Evolutionary conservation across 1,284 basidiomycete genomes (phyloP).

Genomic region (Malassezia pachydermatis): DNA sequence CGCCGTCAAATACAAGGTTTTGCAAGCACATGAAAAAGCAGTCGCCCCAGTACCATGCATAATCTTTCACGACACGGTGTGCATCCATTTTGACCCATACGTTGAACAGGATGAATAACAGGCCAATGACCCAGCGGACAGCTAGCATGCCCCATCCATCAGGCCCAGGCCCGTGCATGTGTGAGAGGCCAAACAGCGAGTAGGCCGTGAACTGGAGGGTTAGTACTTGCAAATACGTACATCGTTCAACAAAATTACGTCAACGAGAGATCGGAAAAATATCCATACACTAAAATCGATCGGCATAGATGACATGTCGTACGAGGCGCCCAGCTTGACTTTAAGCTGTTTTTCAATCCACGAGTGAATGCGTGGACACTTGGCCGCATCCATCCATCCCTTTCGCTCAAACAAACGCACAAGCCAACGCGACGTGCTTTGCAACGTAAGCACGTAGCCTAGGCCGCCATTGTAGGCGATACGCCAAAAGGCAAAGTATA

Average conservation of each 20-base stretch:
- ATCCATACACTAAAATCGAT: conserved; percentile 58
- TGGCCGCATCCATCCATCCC: conserved; percentile 75
- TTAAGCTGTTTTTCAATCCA: conserved; percentile 80
- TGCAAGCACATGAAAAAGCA: conserved; percentile 70
- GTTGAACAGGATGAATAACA: conserved; percentile 81
- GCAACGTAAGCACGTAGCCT: conserved; percentile 83
- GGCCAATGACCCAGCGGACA: conserved; percentile 75
- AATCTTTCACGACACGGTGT: conserved; percentile 81
- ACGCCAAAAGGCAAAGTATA: conserved; percentile 88
- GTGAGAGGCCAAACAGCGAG: conserved; percentile 72
- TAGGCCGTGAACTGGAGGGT: conserved; percentile 72
- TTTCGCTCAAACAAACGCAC: conserved; percentile 65
- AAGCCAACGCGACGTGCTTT: conserved; percentile 88
- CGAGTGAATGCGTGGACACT: conserved; percentile 57
- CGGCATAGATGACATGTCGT: conserved; percentile 45
- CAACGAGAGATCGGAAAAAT: conserved; percentile 80
- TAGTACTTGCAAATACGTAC: conserved; percentile 8
- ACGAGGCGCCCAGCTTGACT: conserved; percentile 78
- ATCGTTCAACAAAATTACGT: conserved; percentile 79
- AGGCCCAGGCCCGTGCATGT: conserved; percentile 63
- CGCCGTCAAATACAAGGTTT: conserved; percentile 88
- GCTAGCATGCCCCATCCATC: conserved; percentile 66
- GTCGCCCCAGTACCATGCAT: conserved; percentile 86
- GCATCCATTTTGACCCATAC: conserved; percentile 98
- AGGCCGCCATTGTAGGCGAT: conserved; percentile 83